Evolutionary conservation across 2,329 filamentous ascomycete genomes (phyloP), one percentile per base, ranked within the genome.

Genomic region (Penicillium sp.): DNA sequence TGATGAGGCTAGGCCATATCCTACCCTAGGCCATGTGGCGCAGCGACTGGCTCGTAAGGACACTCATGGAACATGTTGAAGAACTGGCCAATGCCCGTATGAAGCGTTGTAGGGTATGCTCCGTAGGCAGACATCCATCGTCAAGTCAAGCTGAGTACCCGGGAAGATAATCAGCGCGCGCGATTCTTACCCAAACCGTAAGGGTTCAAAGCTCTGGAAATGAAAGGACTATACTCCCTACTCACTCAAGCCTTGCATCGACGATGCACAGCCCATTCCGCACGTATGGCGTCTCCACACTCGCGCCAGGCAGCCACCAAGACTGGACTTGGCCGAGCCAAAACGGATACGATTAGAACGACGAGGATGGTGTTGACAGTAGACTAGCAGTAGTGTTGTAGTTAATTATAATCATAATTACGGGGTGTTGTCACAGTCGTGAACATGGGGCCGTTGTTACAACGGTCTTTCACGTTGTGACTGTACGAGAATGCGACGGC

Each of bases 251-350:
- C 55, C 57, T 49, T 48, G 58, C 60, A 51, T 65, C 58, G 13
- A 40, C 58, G 14, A 33, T 51, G 28, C 48, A 51, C 48, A 35
- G 48, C 48, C 48, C 38, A 45, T 63, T 54, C 51, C 37, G 48
- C 55, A 59, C 54, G 60, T 54, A 54, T 25, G 40, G 43, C 45
- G 26, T n/a, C 43, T 58, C 63, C 61, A 63, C 63, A 42, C n/a
- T 51, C 33, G 33, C 42, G 19, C 46, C 45, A 63, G 58, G 60
- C 63, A 63, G 43, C 61, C 55, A 30, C 25, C 46, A 28, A 33
- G 28, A n/a, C 11, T 33, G 30, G 30, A 33, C 10, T 11, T 46
- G 4, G 22, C 52, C 25, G 22, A 51, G 30, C 43, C 33, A 43
- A 42, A 49, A 13, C 60, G 57, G 57, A 52, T 56, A 60, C 58